Percentiles rank a stretch among this genome's conserved stretches.
phyloP scores from a whole-genome alignment of 305 asterid genomes.

The Fraxinus paxiana region DNA sequence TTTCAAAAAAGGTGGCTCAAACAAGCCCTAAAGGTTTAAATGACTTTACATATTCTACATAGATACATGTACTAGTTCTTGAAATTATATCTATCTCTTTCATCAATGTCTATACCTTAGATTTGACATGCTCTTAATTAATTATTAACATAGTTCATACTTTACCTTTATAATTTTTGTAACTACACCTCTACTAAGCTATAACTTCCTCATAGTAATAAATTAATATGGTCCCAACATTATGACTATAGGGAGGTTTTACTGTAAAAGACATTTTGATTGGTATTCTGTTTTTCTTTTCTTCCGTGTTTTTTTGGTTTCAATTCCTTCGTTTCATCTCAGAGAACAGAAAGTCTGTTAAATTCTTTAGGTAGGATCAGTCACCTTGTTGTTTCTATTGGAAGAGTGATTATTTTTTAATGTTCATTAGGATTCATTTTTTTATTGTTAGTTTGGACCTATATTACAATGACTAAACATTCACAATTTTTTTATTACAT shows the following conservation, averaged over 20 bases:
- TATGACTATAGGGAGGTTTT: background rate
- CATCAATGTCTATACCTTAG: background rate
- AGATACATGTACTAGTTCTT: background rate
- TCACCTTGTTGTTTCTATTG: slow-evolving; percentile 4
- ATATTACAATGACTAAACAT: background rate
- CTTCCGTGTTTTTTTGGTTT: slow-evolving; percentile 1
- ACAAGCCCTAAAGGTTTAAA: background rate
- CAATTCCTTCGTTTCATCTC: background rate
- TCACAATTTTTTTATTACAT: slow-evolving; percentile 8
- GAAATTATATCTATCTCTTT: background rate
- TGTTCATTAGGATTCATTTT: background rate
- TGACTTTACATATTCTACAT: background rate
- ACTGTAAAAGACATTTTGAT: background rate
- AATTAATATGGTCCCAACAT: background rate
- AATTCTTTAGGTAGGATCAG: slow-evolving; percentile 5
- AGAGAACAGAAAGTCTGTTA: slow-evolving; percentile 8
- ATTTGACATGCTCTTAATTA: background rate
- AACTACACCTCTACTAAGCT: background rate
- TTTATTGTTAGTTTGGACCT: slow-evolving; percentile 10
- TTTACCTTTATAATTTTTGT: background rate
- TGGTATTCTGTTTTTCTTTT: background rate
- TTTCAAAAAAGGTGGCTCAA: too few relatives aligned
- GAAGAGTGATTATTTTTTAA: slow-evolving; percentile 7
- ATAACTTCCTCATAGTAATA: background rate
- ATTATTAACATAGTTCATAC: background rate